Percentiles rank a stretch among this genome's conserved stretches.
Conservation (phyloP, 1,284 basidiomycete species). For the Rhodotorula mucilaginosa region DNA sequence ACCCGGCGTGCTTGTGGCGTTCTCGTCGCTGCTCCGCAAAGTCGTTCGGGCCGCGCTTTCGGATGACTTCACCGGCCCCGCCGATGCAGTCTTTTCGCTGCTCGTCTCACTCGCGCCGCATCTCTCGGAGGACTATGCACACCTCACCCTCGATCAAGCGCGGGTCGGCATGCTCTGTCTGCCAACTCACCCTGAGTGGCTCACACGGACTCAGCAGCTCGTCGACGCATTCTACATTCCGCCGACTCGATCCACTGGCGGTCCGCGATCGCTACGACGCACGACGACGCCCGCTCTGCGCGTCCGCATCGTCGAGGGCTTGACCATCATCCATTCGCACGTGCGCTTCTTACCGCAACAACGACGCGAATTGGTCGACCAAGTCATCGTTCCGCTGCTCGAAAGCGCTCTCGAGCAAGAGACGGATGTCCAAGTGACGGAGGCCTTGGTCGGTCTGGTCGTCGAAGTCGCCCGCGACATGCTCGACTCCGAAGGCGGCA, state of each 20-base stretch:
- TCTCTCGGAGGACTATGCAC: slow-evolving; percentile 50
- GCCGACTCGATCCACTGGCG: slow-evolving; percentile 2
- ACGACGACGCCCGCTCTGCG: slow-evolving; percentile 39
- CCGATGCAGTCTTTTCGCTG: slow-evolving; percentile 47
- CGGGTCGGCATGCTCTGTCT: slow-evolving; percentile 52
- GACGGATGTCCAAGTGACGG: slow-evolving; percentile 48
- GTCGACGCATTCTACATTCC: slow-evolving; percentile 50
- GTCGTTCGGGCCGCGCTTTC: slow-evolving; percentile 32
- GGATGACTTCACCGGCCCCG: slow-evolving; percentile 31
- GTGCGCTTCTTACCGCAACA: slow-evolving; percentile 50
- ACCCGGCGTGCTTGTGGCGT: slow-evolving; percentile 35
- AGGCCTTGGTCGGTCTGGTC: slow-evolving; percentile 49
- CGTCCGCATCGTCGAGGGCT: slow-evolving; percentile 48
- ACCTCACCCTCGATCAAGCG: slow-evolving; percentile 53
- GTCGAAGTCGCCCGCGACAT: slow-evolving; percentile 51
- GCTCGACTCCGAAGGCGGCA: slow-evolving; percentile 44
- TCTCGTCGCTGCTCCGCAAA: slow-evolving; percentile 30
- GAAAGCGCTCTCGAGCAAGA: slow-evolving; percentile 50
- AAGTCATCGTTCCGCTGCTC: slow-evolving; percentile 52
- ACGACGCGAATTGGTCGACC: slow-evolving; percentile 49
- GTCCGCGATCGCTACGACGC: slow-evolving; percentile 12
- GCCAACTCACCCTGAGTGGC: slow-evolving; percentile 54
- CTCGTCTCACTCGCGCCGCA: slow-evolving; percentile 50
- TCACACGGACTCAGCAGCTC: slow-evolving; percentile 52
- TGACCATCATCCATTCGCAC: slow-evolving; percentile 51